Percentiles rank a stretch among this genome's conserved stretches.
These are phyloP conservation scores for Cyclotella cryptica DNA, from an alignment of 108 stramenopile genomes.

Conservation along the genomic window DNA sequence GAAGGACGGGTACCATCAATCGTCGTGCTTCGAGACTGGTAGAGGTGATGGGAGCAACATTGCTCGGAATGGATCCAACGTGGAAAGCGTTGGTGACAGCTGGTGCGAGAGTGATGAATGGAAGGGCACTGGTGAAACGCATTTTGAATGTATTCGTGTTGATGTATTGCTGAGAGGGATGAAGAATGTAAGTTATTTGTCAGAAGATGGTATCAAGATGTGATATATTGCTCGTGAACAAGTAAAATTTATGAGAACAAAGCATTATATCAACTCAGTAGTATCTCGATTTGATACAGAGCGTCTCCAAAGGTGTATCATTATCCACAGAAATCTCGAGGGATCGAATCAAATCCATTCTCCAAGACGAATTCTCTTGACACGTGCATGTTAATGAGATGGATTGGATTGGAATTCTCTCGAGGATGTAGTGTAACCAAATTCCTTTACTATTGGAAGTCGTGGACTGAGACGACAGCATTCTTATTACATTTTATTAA, in stretches of 20 bases:
- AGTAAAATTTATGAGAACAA: constrained; percentile 17
- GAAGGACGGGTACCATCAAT: constrained; percentile 19
- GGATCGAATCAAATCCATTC: neutral
- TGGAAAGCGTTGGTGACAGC: neutral
- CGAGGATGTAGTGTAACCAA: too few species aligned
- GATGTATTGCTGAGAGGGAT: neutral
- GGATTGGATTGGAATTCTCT: too few species aligned
- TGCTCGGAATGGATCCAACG: neutral
- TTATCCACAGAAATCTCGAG: neutral
- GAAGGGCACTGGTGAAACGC: constrained; percentile 14
- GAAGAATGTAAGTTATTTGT: neutral
- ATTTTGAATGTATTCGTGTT: constrained; percentile 1
- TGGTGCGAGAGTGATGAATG: neutral
- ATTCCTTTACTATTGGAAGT: too few species aligned
- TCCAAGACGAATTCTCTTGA: neutral
- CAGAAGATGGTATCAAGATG: neutral
- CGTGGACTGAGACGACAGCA: too few species aligned
- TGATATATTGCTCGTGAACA: neutral
- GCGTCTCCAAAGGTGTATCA: neutral
- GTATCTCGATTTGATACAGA: neutral
- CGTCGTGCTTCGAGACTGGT: constrained; percentile 34
- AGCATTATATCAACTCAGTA: too few species aligned
- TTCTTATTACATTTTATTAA: too few species aligned
- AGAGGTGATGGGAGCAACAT: constrained; percentile 6
- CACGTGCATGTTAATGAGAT: neutral